Percentiles rank a stretch among this genome's conserved stretches.
Evolutionary conservation across 192 early-diverging fungal species (phyloP).

Genomic region (Coemansia sp.): DNA sequence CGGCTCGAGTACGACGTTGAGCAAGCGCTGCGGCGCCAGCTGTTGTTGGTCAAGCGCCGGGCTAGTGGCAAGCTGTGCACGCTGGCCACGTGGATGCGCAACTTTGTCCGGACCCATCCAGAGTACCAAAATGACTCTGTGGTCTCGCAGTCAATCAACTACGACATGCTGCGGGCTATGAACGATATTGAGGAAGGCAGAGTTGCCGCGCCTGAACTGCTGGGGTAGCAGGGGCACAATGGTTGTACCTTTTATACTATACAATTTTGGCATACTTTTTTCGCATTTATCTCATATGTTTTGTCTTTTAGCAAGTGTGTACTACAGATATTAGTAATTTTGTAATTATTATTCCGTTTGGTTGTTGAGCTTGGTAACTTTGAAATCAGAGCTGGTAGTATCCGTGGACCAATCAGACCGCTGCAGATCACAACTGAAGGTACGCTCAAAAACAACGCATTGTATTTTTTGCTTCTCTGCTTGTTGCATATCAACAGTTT

Average conservation of each 20-base stretch:
- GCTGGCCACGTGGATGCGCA: slow-evolving; percentile 85
- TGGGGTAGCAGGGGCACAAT: slow-evolving; percentile 13
- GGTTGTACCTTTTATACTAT: not conserved
- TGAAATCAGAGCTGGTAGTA: not conserved
- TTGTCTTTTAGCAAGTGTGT: not conserved
- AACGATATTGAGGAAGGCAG: slow-evolving; percentile 51
- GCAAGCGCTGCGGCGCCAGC: slow-evolving; percentile 69
- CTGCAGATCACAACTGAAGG: not conserved
- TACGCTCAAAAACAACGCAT: not conserved
- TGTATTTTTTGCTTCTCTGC: not conserved
- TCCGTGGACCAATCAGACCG: slow-evolving; percentile 1
- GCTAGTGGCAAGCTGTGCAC: slow-evolving; percentile 86
- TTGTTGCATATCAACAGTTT: not conserved
- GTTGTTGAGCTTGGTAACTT: not conserved
- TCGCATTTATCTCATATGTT: not conserved
- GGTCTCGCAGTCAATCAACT: slow-evolving; percentile 77
- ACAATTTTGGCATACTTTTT: slow-evolving; percentile 5
- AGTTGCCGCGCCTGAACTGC: slow-evolving; percentile 35
- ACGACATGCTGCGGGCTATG: slow-evolving; percentile 69
- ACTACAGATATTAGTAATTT: no score
- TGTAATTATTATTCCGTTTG: no score
- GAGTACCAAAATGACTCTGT: slow-evolving; percentile 88
- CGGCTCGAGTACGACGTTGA: slow-evolving; percentile 74
- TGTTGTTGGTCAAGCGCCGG: slow-evolving; percentile 72
- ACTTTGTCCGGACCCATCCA: slow-evolving; percentile 82